Base-by-base conservation (phyloP, 345 rosid genomes). In the Carallia brachiata region DNA sequence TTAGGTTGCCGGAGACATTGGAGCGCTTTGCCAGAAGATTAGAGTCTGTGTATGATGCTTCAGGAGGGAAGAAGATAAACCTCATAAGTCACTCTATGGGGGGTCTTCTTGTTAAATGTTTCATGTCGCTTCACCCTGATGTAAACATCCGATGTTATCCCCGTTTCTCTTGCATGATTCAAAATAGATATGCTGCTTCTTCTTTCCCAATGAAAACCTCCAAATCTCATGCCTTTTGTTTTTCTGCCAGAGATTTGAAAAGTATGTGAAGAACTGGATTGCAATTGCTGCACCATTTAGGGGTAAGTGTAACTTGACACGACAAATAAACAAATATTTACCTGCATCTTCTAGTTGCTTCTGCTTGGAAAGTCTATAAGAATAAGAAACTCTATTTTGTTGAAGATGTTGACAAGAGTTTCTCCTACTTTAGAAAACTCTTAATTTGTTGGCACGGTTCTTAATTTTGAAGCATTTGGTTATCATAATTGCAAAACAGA, bases 51-150 rank as follows among this genome's bases (percentile, higher is more conserved):
- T 90, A 88, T 77, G 79, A 81, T 62, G 96, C 90, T 31, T 87
- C 97, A 7, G 99, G 97, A 63, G 96, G 84, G 76, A 94, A 87
- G 82, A 94, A 90, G 88, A 90, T 94, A 70, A 94, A 81, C 73
- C 58, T 94, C 47, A 88, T 91, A 30, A 88, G 88, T 80, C 98
- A 94, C 81, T 94, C 98, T 15, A 94, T 94, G 98, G 98, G 98
- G 10, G 98, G 98, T 37, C 80, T 94, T 61, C 79, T 94, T 37
- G 87, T 91, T 82, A 94, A 94, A 80, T 94, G 98, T 82, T 94
- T 94, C 86, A 88, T 91, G 96, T 71, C 84, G 72, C 87, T 91
- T 66, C 96, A 81, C 32, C 69, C 78, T 73, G 92, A 94, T 83
- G 98, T 91, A 91, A 82, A 55, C 10, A 28, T 15, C 65, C 67